Evolutionary conservation across 1,284 basidiomycete species (phyloP).

Genomic region (Ceraceosorus guamensis): DNA sequence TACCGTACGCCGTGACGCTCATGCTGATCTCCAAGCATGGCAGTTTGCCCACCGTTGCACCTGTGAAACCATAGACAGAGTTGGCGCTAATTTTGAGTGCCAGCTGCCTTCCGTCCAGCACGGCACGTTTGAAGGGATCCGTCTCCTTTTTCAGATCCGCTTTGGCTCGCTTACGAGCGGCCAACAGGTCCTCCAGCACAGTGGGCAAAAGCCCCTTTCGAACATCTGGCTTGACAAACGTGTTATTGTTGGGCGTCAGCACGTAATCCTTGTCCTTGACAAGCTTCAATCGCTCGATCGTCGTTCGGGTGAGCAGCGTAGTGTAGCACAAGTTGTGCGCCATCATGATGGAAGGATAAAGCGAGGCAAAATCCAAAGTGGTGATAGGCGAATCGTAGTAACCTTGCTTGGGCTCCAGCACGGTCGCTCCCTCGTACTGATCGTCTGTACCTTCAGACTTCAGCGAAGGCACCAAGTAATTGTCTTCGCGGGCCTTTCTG

Average conservation of each 20-base stretch:
- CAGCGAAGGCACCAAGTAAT: slow-evolving; percentile 45
- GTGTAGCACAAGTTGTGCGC: slow-evolving; percentile 49
- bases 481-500: slow-evolving; percentile 45
- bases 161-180: slow-evolving; percentile 45
- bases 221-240: slow-evolving; percentile 30
- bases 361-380: slow-evolving; percentile 47
- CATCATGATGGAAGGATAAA: slow-evolving; percentile 49
- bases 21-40: slow-evolving; percentile 48
- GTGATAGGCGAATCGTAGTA: slow-evolving; percentile 47
- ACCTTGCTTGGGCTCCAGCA: slow-evolving; percentile 45
- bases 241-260: slow-evolving; percentile 44
- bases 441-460: slow-evolving; percentile 46
- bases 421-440: slow-evolving; percentile 48
- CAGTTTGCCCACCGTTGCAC: slow-evolving; percentile 46
- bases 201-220: slow-evolving; percentile 45
- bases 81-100: slow-evolving; percentile 48
- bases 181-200: slow-evolving; percentile 41
- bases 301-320: slow-evolving; percentile 42
- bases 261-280: slow-evolving; percentile 43
- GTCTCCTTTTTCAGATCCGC: slow-evolving; percentile 48
- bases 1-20: slow-evolving; percentile 47
- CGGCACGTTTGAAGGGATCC: slow-evolving; percentile 45
- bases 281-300: slow-evolving; percentile 40
- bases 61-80: slow-evolving; percentile 48
- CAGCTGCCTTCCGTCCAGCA: slow-evolving; percentile 46